These are phyloP conservation scores for Aaosphaeria arxii DNA, from an alignment of 2,329 filamentous ascomycete species.

Conservation along the genomic window DNA sequence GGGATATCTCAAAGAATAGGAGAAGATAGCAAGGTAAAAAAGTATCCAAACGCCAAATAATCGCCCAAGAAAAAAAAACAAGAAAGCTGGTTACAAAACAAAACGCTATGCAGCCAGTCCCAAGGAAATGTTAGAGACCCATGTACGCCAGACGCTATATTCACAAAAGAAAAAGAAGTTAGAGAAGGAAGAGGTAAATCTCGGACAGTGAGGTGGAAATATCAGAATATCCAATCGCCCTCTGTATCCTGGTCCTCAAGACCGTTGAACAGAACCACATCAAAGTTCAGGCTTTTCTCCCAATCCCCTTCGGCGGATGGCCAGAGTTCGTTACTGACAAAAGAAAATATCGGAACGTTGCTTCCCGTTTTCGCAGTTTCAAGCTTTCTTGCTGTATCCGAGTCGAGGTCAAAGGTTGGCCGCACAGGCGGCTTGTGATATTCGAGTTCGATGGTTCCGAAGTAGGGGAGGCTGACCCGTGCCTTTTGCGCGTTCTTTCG, in stretches of 20 bases:
- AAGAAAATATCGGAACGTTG: slow-evolving; percentile 31
- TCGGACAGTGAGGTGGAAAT: not conserved
- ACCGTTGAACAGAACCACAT: slow-evolving; percentile 34
- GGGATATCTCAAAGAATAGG: too few relatives aligned
- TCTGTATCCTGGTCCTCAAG: slow-evolving; percentile 31
- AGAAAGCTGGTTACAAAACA: too few relatives aligned
- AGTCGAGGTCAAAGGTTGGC: slow-evolving; percentile 29
- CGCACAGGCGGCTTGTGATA: slow-evolving; percentile 24
- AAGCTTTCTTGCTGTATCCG: slow-evolving; percentile 24
- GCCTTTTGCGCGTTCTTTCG: slow-evolving; percentile 16
- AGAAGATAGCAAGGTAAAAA: too few relatives aligned
- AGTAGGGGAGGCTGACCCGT: slow-evolving; percentile 30
- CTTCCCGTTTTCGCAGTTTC: slow-evolving; percentile 18
- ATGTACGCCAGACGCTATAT: too few relatives aligned
- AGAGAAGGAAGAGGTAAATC: too few relatives aligned
- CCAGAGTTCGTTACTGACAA: slow-evolving; percentile 33
- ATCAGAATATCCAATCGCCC: slow-evolving; percentile 33
- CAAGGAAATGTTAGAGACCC: too few relatives aligned
- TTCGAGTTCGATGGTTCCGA: slow-evolving; percentile 30
- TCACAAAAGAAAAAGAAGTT: too few relatives aligned
- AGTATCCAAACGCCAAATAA: too few relatives aligned
- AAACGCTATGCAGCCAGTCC: too few relatives aligned
- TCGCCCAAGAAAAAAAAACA: too few relatives aligned
- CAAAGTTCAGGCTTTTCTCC: slow-evolving; percentile 23
- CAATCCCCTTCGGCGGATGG: slow-evolving; percentile 14